A percentile compares a stretch with the other conserved stretches of the same genome.
phyloP scores from a whole-genome alignment of 2,329 filamentous ascomycete species.

The Colletotrichum noveboracense region DNA sequence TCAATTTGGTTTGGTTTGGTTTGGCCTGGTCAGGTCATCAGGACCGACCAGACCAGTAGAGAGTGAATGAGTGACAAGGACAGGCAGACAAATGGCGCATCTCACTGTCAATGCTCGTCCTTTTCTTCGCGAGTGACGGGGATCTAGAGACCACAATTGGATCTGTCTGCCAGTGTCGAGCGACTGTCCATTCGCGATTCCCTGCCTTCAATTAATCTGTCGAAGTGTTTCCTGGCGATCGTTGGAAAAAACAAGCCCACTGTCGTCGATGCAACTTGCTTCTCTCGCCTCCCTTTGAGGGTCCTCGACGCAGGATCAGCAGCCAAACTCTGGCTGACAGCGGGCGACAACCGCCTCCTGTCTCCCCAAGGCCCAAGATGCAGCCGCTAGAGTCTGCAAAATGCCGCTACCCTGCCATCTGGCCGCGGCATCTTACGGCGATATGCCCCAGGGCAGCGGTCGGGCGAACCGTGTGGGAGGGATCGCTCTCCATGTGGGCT shows the following conservation, averaged over 20 bases:
- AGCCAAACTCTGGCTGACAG: conserved; percentile 1
- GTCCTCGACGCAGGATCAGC: background rate
- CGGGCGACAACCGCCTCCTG: conserved; percentile 13
- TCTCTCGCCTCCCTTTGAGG: conserved; percentile 2
- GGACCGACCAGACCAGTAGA: background rate
- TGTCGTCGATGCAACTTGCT: background rate
- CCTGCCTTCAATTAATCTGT: background rate
- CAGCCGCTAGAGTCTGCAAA: background rate
- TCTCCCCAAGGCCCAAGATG: background rate
- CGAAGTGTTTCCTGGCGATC: background rate
- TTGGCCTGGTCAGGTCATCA: background rate
- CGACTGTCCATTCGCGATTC: background rate
- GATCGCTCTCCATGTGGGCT: conserved; percentile 18
- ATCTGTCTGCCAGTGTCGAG: background rate
- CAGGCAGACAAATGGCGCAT: background rate
- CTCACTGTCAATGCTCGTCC: background rate
- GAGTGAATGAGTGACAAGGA: background rate
- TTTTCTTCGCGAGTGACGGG: background rate
- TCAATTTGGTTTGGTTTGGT: background rate
- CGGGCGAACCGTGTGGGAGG: conserved; percentile 12
- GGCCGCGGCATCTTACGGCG: background rate
- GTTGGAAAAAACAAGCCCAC: background rate
- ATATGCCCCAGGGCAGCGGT: conserved; percentile 8
- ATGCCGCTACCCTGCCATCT: background rate
- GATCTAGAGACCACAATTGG: background rate